Evolutionary conservation across 176 grass and related monocot genomes (phyloP).

Genomic region (Carex scoparia): DNA sequence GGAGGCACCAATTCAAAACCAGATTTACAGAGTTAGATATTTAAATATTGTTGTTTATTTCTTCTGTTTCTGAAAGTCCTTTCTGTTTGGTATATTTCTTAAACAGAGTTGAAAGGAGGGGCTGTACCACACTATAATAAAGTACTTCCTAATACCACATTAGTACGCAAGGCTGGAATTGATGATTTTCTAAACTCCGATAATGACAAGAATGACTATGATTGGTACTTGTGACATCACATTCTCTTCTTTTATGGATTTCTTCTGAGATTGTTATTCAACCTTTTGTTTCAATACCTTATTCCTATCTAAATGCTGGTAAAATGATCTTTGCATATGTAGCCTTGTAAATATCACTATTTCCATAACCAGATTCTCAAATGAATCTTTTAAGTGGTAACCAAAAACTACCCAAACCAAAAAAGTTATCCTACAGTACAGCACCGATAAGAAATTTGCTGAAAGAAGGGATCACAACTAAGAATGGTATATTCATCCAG

Average conservation of each 20-base stretch:
- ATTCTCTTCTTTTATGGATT: background rate
- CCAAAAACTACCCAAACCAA: background rate
- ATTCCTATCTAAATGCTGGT: slow-evolving; percentile 3
- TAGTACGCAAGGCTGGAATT: slow-evolving; percentile 36
- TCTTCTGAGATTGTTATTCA: background rate
- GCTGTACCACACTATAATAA: slow-evolving; percentile 20
- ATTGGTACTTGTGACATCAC: slow-evolving; percentile 54
- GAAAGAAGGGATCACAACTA: background rate
- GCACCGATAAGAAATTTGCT: background rate
- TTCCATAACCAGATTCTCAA: background rate
- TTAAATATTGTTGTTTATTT: slow-evolving; percentile 3
- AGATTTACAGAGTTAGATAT: background rate
- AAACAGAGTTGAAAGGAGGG: slow-evolving; percentile 27
- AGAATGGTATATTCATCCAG: background rate
- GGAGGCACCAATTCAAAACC: background rate
- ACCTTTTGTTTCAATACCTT: background rate
- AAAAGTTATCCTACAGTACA: background rate
- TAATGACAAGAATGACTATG: slow-evolving; percentile 93
- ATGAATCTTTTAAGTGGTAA: background rate
- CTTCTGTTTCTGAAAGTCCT: background rate
- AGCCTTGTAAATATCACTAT: background rate
- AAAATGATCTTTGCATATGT: slow-evolving; percentile 2
- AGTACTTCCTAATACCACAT: slow-evolving; percentile 13
- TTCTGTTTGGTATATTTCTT: slow-evolving; percentile 18
- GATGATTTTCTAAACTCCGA: slow-evolving; percentile 91